Evolutionary conservation across 441 rosid species (phyloP).

Genomic region (Adansonia rubrostipa): DNA sequence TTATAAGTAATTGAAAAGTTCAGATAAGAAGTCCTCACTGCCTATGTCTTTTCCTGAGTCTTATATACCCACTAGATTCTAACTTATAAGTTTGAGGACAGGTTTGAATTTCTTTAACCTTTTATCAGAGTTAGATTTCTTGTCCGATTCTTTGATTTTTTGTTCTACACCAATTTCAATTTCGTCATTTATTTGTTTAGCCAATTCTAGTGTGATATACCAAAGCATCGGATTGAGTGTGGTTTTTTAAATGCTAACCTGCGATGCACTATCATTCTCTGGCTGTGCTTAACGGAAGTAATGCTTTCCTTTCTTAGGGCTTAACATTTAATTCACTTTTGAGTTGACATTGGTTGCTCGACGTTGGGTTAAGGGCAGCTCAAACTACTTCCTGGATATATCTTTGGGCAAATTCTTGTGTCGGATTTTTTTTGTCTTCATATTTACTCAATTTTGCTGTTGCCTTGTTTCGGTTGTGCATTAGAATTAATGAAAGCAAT

Average conservation of each 20-base stretch:
- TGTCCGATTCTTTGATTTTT: too few species aligned
- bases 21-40: neutral
- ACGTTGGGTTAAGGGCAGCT: neutral
- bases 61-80: too few species aligned
- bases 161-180: too few species aligned
- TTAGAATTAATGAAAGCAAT: slow-evolving; percentile 11
- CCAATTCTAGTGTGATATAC: neutral
- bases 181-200: neutral
- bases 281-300: neutral
- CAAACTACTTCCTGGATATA: neutral
- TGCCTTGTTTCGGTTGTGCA: neutral
- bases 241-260: neutral
- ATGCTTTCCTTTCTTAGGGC: too few species aligned
- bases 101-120: too few species aligned
- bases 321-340: neutral
- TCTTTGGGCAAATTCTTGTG: neutral
- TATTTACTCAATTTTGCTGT: neutral
- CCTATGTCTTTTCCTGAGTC: too few species aligned
- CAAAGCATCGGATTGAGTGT: neutral
- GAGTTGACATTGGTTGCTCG: neutral
- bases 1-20: neutral
- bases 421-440: neutral
- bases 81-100: too few species aligned
- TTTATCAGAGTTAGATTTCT: too few species aligned
- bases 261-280: neutral